A percentile compares a stretch with the other conserved stretches of the same genome.
These are phyloP conservation scores for Ensete glaucum DNA, from an alignment of 176 grass and related monocot genomes.

Conservation along the genomic window DNA sequence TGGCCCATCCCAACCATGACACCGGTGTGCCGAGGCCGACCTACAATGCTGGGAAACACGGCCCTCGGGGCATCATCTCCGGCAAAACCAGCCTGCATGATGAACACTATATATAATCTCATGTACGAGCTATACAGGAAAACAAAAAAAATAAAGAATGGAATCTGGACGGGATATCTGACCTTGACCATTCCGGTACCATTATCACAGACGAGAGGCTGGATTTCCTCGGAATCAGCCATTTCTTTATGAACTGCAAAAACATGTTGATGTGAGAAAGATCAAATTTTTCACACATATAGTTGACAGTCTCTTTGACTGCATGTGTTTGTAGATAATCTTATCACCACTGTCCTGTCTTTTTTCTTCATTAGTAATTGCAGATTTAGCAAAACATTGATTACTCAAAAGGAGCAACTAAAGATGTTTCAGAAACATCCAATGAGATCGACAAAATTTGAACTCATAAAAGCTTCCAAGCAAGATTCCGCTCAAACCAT, in stretches of 20 bases:
- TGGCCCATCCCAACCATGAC: slow-evolving; percentile 9
- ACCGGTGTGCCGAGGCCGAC: background rate
- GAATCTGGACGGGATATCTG: background rate
- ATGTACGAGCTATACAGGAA: background rate
- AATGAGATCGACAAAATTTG: background rate
- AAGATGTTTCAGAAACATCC: background rate
- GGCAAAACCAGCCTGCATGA: background rate
- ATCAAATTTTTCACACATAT: background rate
- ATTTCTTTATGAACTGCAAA: background rate
- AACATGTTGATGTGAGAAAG: background rate
- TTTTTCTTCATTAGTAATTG: background rate
- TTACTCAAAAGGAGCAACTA: background rate
- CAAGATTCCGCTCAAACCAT: background rate
- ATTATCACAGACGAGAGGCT: background rate
- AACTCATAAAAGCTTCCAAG: background rate
- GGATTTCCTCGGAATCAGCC: background rate
- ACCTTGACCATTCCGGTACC: background rate
- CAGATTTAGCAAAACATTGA: background rate
- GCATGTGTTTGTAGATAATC: too few species aligned
- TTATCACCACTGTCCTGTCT: too few species aligned
- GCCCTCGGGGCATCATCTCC: background rate
- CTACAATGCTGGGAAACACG: background rate
- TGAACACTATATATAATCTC: background rate
- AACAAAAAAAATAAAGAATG: background rate
- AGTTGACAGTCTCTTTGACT: too few species aligned